Evolutionary conservation across 495 filamentous ascomycete genomes (phyloP), one percentile per base, ranked within the genome.

Genomic region (Penicillium mononematosum): DNA sequence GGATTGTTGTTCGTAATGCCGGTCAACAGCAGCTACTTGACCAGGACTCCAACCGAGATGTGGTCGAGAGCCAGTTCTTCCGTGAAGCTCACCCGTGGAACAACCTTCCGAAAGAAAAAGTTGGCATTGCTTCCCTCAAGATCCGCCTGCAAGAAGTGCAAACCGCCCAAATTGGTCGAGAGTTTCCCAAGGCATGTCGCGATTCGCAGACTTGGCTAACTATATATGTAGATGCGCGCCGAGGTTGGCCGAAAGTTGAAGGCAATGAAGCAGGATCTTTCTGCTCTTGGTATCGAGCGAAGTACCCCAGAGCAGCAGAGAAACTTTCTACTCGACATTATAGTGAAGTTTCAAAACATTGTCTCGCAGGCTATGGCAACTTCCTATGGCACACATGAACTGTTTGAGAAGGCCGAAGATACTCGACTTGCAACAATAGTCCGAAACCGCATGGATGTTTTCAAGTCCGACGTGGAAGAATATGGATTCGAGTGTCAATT

Each of bases 1-100:
- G 80, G 67, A 77, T 72, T 43, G 39, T 85, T 8, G 77, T 89
- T 2, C 72, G 77, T 2, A 88, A 86, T 64, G 75, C 75, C 16
- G 77, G 81, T 4, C 62, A 71, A 29, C 38, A 44, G 10, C 17
- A 44, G 20, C 19, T 44, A 12, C 9, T 10, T 20, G 42, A 44
- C 4, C 10, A 19, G 11, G 24, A 9, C 10, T 20, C 19, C 4
- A 9, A 44, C 9, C 42, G 42, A 44, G 42, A 44, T 4, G 4
- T 14, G 3, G 17, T 44, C 4, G 42, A 44, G 42, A 11, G 2
- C 17, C 7, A 24, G 20, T 44, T 20, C 17, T 36, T 36, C 6
- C 34, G 34, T 4, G 34, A 16, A 16, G 4, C 5, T 16, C 20
- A 44, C 19, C 42, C 42, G 9, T 44, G 42, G 42, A 44, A 14